These are phyloP conservation scores for Candida lessepsii DNA, from an alignment of 805 yeast genomes.

Conservation along the genomic window DNA sequence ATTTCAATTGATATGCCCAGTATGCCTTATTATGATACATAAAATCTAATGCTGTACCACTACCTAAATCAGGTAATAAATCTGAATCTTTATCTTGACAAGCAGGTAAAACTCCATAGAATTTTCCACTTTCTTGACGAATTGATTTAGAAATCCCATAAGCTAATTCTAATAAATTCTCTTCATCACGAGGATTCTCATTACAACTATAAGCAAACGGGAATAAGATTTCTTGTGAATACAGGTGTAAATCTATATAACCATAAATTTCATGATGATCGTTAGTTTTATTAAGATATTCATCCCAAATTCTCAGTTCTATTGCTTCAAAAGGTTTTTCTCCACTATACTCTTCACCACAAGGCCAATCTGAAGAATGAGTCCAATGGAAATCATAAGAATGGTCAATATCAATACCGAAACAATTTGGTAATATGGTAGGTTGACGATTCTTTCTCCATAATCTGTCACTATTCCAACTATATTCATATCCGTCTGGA, in stretches of 20 bases:
- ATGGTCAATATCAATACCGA: slow-evolving; percentile 85
- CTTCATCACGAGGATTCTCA: slow-evolving; percentile 72
- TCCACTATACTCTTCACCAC: slow-evolving; percentile 84
- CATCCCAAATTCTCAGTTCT: slow-evolving; percentile 40
- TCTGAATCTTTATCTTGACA: slow-evolving; percentile 79
- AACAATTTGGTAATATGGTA: slow-evolving; percentile 59
- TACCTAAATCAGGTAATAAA: slow-evolving; percentile 68
- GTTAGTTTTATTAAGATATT: slow-evolving; percentile 42
- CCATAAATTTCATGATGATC: slow-evolving; percentile 65
- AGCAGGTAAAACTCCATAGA: slow-evolving; percentile 70
- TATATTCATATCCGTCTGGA: slow-evolving; percentile 86
- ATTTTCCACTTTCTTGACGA: slow-evolving; percentile 59
- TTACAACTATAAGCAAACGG: slow-evolving; percentile 83
- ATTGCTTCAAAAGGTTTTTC: slow-evolving; percentile 60
- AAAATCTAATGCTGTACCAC: slow-evolving; percentile 78
- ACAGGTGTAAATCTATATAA: slow-evolving; percentile 79
- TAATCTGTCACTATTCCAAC: slow-evolving; percentile 77
- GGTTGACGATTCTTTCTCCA: slow-evolving; percentile 90
- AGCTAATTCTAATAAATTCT: slow-evolving; percentile 75
- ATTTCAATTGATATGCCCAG: slow-evolving; percentile 82
- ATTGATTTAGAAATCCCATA: slow-evolving; percentile 78
- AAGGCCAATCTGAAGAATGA: slow-evolving; percentile 59
- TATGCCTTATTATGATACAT: slow-evolving; percentile 80
- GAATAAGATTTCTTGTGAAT: slow-evolving; percentile 77
- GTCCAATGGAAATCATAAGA: slow-evolving; percentile 77